Evolutionary conservation across 2,329 filamentous ascomycete species (phyloP).

Genomic region (Ilyonectria robusta): DNA sequence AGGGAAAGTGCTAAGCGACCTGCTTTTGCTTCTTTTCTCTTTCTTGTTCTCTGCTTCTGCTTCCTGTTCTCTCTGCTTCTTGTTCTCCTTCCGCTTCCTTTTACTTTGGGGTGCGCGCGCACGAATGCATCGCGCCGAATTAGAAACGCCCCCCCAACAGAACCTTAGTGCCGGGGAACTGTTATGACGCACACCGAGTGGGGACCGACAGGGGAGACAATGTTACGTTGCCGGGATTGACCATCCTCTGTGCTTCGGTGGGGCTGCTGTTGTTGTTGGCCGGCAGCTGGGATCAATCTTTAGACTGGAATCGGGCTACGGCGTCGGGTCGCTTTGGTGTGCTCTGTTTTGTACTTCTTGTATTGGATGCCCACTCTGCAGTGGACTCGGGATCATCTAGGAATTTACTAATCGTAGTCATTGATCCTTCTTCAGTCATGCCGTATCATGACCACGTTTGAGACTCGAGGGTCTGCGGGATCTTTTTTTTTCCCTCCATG

Average conservation of each 20-base stretch:
- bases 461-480: no score
- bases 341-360: not conserved
- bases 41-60: not conserved
- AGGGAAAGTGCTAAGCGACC: slow-evolving; percentile 46
- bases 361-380: not conserved
- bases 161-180: not conserved
- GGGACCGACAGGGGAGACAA: not conserved
- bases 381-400: not conserved
- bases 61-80: no score
- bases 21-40: not conserved
- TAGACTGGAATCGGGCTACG: not conserved
- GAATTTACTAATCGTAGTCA: not conserved
- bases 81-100: not conserved
- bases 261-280: no score
- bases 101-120: slow-evolving; percentile 2
- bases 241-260: no score
- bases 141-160: not conserved
- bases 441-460: no score
- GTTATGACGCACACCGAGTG: not conserved
- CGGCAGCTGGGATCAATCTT: not conserved
- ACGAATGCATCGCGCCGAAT: slow-evolving; percentile 7
- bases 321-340: not conserved
- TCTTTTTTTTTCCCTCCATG: no score
- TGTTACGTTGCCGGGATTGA: no score
- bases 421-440: no score